Evolutionary conservation across 345 rosid species (phyloP).

Genomic region (Brassica rapa): DNA sequence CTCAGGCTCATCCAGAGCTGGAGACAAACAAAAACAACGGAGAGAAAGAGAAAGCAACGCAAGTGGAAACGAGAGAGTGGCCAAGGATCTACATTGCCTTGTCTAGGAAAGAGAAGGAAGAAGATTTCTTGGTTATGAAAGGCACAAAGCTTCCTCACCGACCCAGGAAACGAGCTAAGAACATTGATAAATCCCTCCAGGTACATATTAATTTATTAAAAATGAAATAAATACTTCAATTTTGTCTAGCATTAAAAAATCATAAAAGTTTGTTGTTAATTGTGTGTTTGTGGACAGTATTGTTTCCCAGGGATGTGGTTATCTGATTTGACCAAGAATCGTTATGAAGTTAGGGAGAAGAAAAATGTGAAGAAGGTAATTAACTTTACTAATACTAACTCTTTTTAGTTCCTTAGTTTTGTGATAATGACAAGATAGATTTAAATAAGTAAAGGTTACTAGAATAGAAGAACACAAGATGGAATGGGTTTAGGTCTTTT

Average conservation of each 20-base stretch:
- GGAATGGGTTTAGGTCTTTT: conserved; percentile 14
- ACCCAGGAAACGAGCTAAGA: conserved; percentile 72
- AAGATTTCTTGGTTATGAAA: conserved; percentile 68
- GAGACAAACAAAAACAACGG: conserved; percentile 25
- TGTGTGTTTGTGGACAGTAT: conserved; percentile 49
- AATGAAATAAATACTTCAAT: not conserved
- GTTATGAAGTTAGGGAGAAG: conserved; percentile 80
- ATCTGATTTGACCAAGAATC: conserved; percentile 62
- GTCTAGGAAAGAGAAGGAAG: conserved; percentile 74
- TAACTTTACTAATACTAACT: not conserved
- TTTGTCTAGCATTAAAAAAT: not conserved
- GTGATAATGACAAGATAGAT: conserved; percentile 22
- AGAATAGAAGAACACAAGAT: conserved; percentile 13
- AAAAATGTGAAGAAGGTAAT: conserved; percentile 68
- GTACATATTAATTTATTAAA: conserved; percentile 22
- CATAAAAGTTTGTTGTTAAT: not conserved
- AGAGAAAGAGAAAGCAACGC: conserved; percentile 40
- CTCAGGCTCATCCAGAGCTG: conserved; percentile 34
- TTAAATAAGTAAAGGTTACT: conserved; percentile 6
- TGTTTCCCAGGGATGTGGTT: conserved; percentile 82
- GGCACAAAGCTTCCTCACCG: conserved; percentile 75
- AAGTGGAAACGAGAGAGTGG: conserved; percentile 51
- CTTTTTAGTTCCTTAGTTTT: not conserved
- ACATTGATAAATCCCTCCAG: conserved; percentile 66
- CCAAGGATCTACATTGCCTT: conserved; percentile 57